A percentile compares a stretch with the other conserved stretches of the same genome.
These are phyloP conservation scores for Diaporthe vaccinii DNA, from an alignment of 2,329 filamentous ascomycete species.

Conservation along the genomic window DNA sequence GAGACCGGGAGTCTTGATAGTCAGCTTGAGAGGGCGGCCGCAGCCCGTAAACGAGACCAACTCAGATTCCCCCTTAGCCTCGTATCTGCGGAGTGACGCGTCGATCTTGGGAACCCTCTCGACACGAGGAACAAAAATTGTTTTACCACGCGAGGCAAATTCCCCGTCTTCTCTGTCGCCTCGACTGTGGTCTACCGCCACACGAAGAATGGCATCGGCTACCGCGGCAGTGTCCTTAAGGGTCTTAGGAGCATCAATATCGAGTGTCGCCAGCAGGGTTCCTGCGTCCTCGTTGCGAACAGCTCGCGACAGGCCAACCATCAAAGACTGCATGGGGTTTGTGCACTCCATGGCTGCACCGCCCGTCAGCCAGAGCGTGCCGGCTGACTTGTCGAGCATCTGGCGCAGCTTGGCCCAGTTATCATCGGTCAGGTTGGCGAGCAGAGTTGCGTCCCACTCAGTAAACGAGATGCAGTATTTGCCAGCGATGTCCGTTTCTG, in stretches of 20 bases:
- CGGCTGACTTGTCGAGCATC: constrained; percentile 1
- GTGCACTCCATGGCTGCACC: constrained; percentile 39
- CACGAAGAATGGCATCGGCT: background rate
- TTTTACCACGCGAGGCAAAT: background rate
- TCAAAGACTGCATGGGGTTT: constrained; percentile 29
- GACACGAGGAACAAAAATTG: background rate
- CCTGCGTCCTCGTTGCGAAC: constrained; percentile 26
- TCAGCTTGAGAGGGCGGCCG: constrained; percentile 15
- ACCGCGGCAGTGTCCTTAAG: background rate
- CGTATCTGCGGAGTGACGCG: background rate
- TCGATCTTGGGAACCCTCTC: constrained; percentile 1
- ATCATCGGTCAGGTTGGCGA: background rate
- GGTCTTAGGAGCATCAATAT: background rate
- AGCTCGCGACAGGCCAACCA: constrained; percentile 10
- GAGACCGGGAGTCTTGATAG: constrained; percentile 22
- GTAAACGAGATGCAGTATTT: constrained; percentile 4
- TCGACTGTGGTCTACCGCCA: constrained; percentile 2
- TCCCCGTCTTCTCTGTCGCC: constrained; percentile 5
- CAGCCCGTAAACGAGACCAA: constrained; percentile 3
- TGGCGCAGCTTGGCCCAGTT: constrained; percentile 5
- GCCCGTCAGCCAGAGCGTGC: constrained; percentile 40
- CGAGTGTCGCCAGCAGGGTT: background rate
- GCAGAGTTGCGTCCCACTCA: background rate
- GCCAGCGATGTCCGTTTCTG: background rate
- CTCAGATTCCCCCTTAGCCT: constrained; percentile 9